Evolutionary conservation across 257 asterid genomes (phyloP), one percentile per base, ranked within the genome.

Genomic region (Rauvolfia tetraphylla): DNA sequence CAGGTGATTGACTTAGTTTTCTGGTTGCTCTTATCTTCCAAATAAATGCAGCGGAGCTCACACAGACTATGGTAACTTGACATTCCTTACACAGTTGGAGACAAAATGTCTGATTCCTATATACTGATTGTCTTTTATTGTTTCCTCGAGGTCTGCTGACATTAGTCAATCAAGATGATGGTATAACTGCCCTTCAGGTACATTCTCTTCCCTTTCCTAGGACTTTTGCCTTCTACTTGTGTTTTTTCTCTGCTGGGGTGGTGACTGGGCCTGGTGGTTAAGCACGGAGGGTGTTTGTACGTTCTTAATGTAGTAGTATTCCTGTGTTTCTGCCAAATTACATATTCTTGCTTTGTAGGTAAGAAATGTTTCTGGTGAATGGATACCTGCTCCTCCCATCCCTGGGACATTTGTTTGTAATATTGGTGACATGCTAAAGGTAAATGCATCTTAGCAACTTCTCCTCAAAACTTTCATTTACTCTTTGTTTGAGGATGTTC

Each of bases 341-440:
- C 66, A 69, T n/a, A 33, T 22, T 29, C 63, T 39, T 75, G 58
- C 14, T 23, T 72, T 49, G 14, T 75, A 90, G 99, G 98, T 91
- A 78, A 87, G 89, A 78, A 92, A 91, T 75, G 63, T 78, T 71
- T 80, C 82, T 2, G 98, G 96, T 46, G 96, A 92, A 70, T 92
- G 96, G 98, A 87, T 92, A 85, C 87, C 93, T 27, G 96, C 98
- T 3, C 58, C 82, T 20, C 96, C 94, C 0, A 62, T 95, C 78
- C 94, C 96, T 0, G 96, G 96, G 68, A 90, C 99, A 53, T 95
- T 92, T 77, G 93, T 95, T 14, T 95, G 98, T 88, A 91, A 92
- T 75, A 92, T 95, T 3, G 96, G 96, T 5, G 97, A 92, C 89
- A 95, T 95, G 98, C 85, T 95, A 31, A 87, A 92, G 97, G 97